Evolutionary conservation across 73 alveolate genomes (phyloP).

Genomic region (Paramecium primaurelia): DNA sequence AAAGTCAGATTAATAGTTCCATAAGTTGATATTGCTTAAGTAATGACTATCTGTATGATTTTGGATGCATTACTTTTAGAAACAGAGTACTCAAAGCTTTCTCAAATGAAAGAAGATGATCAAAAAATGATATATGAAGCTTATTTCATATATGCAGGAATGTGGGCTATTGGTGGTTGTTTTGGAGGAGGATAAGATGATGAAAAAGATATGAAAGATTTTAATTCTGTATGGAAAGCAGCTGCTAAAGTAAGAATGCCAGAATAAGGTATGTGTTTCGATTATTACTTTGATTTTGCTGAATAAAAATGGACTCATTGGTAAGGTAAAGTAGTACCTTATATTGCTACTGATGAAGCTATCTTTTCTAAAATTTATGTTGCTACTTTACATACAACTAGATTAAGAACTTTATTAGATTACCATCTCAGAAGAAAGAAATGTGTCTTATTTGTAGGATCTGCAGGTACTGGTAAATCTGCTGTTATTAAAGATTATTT

Average conservation of each 20-base stretch:
- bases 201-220: constrained; percentile 82
- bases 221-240: constrained; percentile 83
- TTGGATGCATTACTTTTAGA: constrained; percentile 75
- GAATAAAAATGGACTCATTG: constrained; percentile 94
- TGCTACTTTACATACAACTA: constrained; percentile 94
- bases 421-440: constrained; percentile 87
- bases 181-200: constrained; percentile 79
- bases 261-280: constrained; percentile 92
- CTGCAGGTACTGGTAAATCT: constrained; percentile 99
- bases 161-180: constrained; percentile 98
- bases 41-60: constrained; percentile 75
- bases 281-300: constrained; percentile 86
- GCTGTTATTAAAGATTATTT: constrained; percentile 98
- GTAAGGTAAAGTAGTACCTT: constrained; percentile 84
- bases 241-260: constrained; percentile 94
- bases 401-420: constrained; percentile 90
- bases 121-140: constrained; percentile 88
- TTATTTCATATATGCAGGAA: constrained; percentile 90
- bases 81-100: constrained; percentile 62
- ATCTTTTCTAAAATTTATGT: constrained; percentile 96
- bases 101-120: constrained; percentile 68
- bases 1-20: constrained; percentile 80
- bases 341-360: constrained; percentile 88
- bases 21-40: constrained; percentile 76
- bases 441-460: constrained; percentile 96